phyloP scores from a whole-genome alignment of 2,329 filamentous ascomycete genomes.

The Stagonosporopsis cucurbitacearum region DNA sequence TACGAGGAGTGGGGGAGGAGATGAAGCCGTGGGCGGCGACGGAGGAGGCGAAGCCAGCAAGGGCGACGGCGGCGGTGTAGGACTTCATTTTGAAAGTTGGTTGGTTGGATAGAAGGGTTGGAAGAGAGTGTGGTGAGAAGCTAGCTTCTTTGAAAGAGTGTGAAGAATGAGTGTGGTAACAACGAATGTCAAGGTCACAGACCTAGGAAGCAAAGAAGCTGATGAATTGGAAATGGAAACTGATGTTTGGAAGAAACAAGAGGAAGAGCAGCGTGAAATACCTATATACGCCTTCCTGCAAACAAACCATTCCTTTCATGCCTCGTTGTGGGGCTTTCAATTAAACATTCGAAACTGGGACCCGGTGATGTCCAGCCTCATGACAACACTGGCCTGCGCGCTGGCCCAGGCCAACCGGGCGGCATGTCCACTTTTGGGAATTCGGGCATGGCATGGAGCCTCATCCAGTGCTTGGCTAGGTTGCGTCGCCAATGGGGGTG shows the following conservation, averaged over 20 bases:
- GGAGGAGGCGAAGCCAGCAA: constrained; percentile 54
- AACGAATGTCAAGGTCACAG: constrained; percentile 51
- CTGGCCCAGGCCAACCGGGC: constrained; percentile 24
- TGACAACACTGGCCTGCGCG: constrained; percentile 28
- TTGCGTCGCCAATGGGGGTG: constrained; percentile 39
- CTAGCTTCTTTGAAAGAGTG: constrained; percentile 43
- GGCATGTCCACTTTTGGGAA: constrained; percentile 22
- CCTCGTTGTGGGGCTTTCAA: constrained; percentile 41
- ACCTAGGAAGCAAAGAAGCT: constrained; percentile 40
- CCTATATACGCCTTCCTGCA: constrained; percentile 30
- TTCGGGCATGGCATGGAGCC: constrained; percentile 26
- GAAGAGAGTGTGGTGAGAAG: constrained; percentile 37
- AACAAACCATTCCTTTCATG: constrained; percentile 20
- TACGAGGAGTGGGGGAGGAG: constrained; percentile 55
- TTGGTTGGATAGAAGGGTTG: constrained; percentile 19
- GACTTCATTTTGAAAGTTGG: constrained; percentile 51
- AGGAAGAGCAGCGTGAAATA: constrained; percentile 4
- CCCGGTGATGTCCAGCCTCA: constrained; percentile 26
- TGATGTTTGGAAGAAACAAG: constrained; percentile 24
- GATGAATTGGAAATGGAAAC: constrained; percentile 33
- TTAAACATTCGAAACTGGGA: constrained; percentile 46
- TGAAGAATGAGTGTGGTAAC: constrained; percentile 42
- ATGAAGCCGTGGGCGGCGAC: constrained; percentile 63
- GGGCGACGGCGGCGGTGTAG: constrained; percentile 48
- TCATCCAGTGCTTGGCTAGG: constrained; percentile 28